These are phyloP conservation scores for Fusarium nematophilum DNA, from an alignment of 2,329 filamentous ascomycete species.

Conservation along the genomic window DNA sequence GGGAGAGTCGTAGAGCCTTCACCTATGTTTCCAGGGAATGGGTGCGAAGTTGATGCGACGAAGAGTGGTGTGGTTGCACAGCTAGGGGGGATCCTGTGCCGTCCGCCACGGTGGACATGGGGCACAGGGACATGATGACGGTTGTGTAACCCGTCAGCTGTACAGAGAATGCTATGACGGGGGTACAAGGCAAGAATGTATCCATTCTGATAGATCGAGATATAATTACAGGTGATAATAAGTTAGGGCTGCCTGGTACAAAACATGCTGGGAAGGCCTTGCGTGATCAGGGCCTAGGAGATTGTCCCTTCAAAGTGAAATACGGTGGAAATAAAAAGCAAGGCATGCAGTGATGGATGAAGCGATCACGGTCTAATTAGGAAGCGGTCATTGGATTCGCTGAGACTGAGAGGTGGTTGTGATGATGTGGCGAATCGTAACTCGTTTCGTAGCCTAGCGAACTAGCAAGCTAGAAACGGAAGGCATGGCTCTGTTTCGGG, in stretches of 20 bases:
- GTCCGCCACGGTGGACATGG: slow-evolving; percentile 29
- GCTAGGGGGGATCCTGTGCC: slow-evolving; percentile 29
- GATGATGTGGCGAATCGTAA: slow-evolving; percentile 36
- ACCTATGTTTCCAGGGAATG: slow-evolving; percentile 4
- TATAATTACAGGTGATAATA: slow-evolving; percentile 6
- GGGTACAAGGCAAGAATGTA: too few species aligned
- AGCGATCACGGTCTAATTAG: slow-evolving; percentile 16
- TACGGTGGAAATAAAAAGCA: slow-evolving; percentile 8
- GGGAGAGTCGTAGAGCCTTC: slow-evolving; percentile 16
- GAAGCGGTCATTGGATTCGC: slow-evolving; percentile 12
- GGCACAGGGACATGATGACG: slow-evolving; percentile 22
- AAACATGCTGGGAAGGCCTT: slow-evolving; percentile 1
- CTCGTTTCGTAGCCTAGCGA: slow-evolving; percentile 1
- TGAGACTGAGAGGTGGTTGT: slow-evolving; percentile 20
- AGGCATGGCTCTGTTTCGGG: slow-evolving; percentile 36
- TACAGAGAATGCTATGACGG: slow-evolving; percentile 24
- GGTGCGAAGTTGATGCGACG: slow-evolving; percentile 24
- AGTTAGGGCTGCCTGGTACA: slow-evolving; percentile 10
- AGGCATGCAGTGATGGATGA: slow-evolving; percentile 11
- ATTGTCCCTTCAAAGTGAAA: too few species aligned
- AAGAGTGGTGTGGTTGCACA: slow-evolving; percentile 29
- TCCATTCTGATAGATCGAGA: too few species aligned
- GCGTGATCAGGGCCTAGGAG: background rate
- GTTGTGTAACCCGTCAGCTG: slow-evolving; percentile 27
- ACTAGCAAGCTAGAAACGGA: slow-evolving; percentile 33